A percentile compares a stretch with the other conserved stretches of the same genome.
phyloP scores from a whole-genome alignment of 192 early-diverging fungal species.

The Coemansia sp. region DNA sequence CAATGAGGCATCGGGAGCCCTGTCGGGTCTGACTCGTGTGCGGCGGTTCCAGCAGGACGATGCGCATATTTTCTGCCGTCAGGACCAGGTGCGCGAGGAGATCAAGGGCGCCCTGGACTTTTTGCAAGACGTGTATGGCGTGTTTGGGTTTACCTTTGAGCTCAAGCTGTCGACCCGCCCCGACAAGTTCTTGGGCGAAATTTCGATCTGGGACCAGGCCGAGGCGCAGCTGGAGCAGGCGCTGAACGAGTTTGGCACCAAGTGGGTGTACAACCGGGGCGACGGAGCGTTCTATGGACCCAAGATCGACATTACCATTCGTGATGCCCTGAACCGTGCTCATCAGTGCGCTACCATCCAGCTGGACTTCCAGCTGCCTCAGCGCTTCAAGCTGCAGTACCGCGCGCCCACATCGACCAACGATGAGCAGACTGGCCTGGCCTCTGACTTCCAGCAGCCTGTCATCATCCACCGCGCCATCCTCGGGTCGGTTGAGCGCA shows the following conservation, averaged over 20 bases:
- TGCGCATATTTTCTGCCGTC: slow-evolving; percentile 96
- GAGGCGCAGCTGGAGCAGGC: slow-evolving; percentile 78
- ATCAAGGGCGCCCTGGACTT: slow-evolving; percentile 86
- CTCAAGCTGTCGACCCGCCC: slow-evolving; percentile 94
- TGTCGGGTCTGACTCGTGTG: slow-evolving; percentile 93
- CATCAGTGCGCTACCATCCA: slow-evolving; percentile 98
- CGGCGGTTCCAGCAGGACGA: slow-evolving; percentile 99
- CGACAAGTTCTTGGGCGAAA: slow-evolving; percentile 89
- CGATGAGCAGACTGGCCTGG: slow-evolving; percentile 20
- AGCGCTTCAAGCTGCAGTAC: slow-evolving; percentile 90
- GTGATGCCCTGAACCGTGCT: slow-evolving; percentile 86
- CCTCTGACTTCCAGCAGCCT: slow-evolving; percentile 68
- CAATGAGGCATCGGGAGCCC: slow-evolving; percentile 89
- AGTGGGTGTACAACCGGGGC: slow-evolving; percentile 88
- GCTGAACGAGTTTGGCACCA: slow-evolving; percentile 73
- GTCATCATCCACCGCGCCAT: slow-evolving; percentile 99
- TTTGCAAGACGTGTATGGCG: slow-evolving; percentile 82
- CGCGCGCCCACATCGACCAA: slow-evolving; percentile 61
- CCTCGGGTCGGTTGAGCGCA: slow-evolving; percentile 93
- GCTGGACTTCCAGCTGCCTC: slow-evolving; percentile 96
- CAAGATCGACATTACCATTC: slow-evolving; percentile 97
- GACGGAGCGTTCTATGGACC: slow-evolving; percentile 99
- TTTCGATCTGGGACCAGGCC: slow-evolving; percentile 89
- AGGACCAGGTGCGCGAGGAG: slow-evolving; percentile 82
- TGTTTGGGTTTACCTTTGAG: slow-evolving; percentile 93